These are phyloP conservation scores for Porphyra umbilicalis DNA, from an alignment of 31 red algal genomes.

Conservation along the genomic window DNA sequence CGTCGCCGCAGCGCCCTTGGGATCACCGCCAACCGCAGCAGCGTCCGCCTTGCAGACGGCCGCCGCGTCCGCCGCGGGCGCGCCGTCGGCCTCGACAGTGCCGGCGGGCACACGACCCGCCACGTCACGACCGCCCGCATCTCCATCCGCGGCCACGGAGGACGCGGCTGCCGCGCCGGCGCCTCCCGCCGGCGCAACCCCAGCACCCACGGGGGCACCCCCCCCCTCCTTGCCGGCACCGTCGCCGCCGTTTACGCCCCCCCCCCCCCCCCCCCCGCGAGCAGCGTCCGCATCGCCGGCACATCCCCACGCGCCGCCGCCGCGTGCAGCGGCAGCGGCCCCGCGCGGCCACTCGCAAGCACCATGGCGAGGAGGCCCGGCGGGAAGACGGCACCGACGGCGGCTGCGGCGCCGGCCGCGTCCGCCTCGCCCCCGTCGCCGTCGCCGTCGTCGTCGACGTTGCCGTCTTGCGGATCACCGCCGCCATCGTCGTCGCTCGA, in stretches of 20 bases:
- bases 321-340: constrained; percentile 30
- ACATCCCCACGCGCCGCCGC: constrained; percentile 33
- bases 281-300: constrained; percentile 12
- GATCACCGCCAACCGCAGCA: no score
- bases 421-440: not conserved
- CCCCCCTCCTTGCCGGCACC: no score
- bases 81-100: no score
- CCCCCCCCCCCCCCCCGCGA: constrained; percentile 5
- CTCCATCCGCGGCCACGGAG: no score
- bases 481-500: not conserved
- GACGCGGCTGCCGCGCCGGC: not conserved
- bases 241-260: no score
- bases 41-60: no score
- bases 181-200: no score
- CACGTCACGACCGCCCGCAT: no score
- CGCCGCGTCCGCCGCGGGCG: no score
- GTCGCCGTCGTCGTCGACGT: not conserved
- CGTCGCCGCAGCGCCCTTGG: no score
- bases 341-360: constrained; percentile 10
- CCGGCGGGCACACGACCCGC: no score
- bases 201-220: not conserved
- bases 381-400: constrained; percentile 10
- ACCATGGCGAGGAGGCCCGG: constrained; percentile 25
- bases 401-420: not conserved
- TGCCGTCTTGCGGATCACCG: constrained; percentile 13